Percentiles rank a stretch among this genome's conserved stretches.
phyloP scores from a whole-genome alignment of 768 basidiomycete genomes.

The Tricholoma matsutake region DNA sequence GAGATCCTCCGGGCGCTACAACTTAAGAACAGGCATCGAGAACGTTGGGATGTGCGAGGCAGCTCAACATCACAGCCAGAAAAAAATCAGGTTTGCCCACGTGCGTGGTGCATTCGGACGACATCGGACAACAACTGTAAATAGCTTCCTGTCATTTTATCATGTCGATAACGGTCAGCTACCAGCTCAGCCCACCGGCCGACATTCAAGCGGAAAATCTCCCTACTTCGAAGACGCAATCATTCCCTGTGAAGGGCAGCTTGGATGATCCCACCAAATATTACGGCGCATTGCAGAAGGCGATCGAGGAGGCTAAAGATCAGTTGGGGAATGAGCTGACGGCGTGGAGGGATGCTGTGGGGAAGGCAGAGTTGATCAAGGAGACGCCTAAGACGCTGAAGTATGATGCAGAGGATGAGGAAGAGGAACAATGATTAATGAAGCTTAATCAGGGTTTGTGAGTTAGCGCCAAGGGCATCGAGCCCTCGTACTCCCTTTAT shows the following conservation, averaged over 20 bases:
- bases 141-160: slow-evolving; percentile 11
- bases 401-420: slow-evolving; percentile 38
- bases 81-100: slow-evolving; percentile 10
- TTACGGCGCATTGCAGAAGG: slow-evolving; percentile 46
- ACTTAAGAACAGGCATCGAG: slow-evolving; percentile 50
- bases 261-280: slow-evolving; percentile 34
- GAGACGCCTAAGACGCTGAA: slow-evolving; percentile 43
- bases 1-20: slow-evolving; percentile 43
- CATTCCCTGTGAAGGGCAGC: slow-evolving; percentile 17
- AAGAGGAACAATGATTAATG: slow-evolving; percentile 38
- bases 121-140: slow-evolving; percentile 18
- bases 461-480: no score
- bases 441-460: slow-evolving; percentile 18
- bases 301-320: slow-evolving; percentile 50
- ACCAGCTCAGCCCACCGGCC: slow-evolving; percentile 41
- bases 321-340: slow-evolving; percentile 68
- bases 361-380: slow-evolving; percentile 59
- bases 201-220: slow-evolving; percentile 19
- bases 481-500: no score
- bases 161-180: slow-evolving; percentile 38
- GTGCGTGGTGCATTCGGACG: slow-evolving; percentile 13
- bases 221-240: slow-evolving; percentile 15
- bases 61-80: background rate
- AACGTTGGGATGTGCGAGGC: slow-evolving; percentile 1
- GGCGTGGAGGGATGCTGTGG: slow-evolving; percentile 70